Percentiles rank a stretch among this genome's conserved stretches.
These are phyloP conservation scores for Nephelium lappaceum DNA, from an alignment of 345 rosid genomes.

Conservation along the genomic window DNA sequence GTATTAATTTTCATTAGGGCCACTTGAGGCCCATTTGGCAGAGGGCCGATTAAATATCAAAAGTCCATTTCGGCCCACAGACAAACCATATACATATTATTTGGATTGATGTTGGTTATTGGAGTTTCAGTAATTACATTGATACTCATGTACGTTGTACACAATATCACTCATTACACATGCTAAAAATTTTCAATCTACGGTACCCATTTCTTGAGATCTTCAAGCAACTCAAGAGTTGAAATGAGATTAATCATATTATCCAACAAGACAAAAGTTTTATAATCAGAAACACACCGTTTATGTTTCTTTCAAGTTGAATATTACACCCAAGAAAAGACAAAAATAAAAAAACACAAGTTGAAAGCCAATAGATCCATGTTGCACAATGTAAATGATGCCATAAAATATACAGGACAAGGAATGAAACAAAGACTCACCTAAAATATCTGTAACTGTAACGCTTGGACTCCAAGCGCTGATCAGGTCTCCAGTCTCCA, in stretches of 20 bases:
- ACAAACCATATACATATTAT: too few species aligned
- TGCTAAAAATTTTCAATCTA: neutral
- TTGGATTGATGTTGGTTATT: too few species aligned
- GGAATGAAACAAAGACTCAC: neutral
- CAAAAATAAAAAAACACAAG: neutral
- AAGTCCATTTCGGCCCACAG: too few species aligned
- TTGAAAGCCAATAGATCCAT: neutral
- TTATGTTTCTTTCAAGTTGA: neutral
- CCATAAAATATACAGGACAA: neutral
- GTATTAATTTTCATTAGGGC: too few species aligned
- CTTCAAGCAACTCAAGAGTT: neutral
- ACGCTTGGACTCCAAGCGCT: conserved; percentile 47
- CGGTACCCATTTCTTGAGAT: too few species aligned
- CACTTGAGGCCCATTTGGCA: too few species aligned
- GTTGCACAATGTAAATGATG: neutral
- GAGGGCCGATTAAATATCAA: too few species aligned
- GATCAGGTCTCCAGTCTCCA: conserved; percentile 72
- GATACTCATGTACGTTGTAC: too few species aligned
- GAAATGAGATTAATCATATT: too few species aligned
- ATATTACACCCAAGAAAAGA: neutral
- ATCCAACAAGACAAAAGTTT: neutral
- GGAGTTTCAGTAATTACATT: too few species aligned
- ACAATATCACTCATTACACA: neutral
- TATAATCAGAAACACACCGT: neutral
- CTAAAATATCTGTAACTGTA: conserved; percentile 48